phyloP scores from a whole-genome alignment of 306 rosid genomes.

The Begonia loranthoides region DNA sequence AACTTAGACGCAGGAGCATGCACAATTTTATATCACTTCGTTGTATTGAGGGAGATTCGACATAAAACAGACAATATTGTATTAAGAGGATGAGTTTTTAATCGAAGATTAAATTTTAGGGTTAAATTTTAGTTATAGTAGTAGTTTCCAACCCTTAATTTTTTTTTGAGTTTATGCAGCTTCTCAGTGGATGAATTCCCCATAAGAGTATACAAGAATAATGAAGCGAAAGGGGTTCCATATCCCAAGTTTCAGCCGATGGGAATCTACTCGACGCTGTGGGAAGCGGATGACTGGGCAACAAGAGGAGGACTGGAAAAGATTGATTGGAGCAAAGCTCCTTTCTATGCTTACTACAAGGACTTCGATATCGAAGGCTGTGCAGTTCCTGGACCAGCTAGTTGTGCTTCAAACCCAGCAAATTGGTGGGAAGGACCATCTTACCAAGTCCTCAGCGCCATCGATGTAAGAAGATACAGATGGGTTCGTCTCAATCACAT shows the following conservation, averaged over 20 bases:
- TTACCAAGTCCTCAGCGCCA: conserved; percentile 41
- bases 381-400: conserved; percentile 45
- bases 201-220: conserved; percentile 80
- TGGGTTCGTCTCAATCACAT: conserved; percentile 91
- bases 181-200: conserved; percentile 65
- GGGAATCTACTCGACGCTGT: conserved; percentile 77
- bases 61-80: no score
- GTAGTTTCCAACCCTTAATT: no score
- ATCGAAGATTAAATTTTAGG: no score
- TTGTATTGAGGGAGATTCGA: no score
- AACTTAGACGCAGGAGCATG: no score
- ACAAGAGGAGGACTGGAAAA: conserved; percentile 97
- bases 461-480: conserved; percentile 40
- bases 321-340: conserved; percentile 87
- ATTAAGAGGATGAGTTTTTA: no score
- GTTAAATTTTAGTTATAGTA: no score
- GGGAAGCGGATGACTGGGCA: conserved; percentile 98
- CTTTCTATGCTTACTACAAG: conserved; percentile 64
- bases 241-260: conserved; percentile 62
- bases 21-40: no score
- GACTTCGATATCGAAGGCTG: conserved; percentile 93
- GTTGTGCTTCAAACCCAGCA: conserved; percentile 41
- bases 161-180: conserved; percentile 14
- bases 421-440: conserved; percentile 87
- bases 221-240: conserved; percentile 57